Evolutionary conservation across 2,329 filamentous ascomycete genomes (phyloP), one percentile per base, ranked within the genome.

Genomic region (Trichoderma koningiopsis): DNA sequence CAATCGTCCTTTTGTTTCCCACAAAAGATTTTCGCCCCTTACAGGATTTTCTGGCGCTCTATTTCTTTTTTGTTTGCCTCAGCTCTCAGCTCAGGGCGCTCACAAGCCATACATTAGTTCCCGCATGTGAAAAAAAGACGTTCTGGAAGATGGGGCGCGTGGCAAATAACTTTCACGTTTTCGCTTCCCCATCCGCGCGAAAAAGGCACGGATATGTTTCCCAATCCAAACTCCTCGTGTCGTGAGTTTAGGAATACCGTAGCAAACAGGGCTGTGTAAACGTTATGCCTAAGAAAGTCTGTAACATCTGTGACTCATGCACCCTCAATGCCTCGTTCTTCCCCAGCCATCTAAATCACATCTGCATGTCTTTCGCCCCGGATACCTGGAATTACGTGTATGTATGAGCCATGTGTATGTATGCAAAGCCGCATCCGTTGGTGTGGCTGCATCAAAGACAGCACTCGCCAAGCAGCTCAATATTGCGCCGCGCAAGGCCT

Each of bases 241-340:
- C 24, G 58, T 37, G 27, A 24, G 27, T 33, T 61, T 31, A 6
- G 37, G 40, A 61, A 35, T 35, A 35, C 10, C 11, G 4, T 24
- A 49, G 40, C 59, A 62, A 37, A 24, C 13, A 37, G 60, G 40
- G 60, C 60, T 53, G 60, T 63, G 60, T 53, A 63, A 35, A 35
- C 16, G 40, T 43, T 43, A n/a, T 19, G 40, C 19, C 6, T 4
- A 27, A 43, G 2, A 8, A n/a, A 55, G 27, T 49, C 19, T 49
- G 14, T 27, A 55, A 55, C 27, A 3, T 35, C 47, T 63, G 47
- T 63, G 60, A 63, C 60, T 63, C 60, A 63, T 16, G 47, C 47
- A 24, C 19, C 52, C 47, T 11, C 47, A 19, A 53, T 22, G 29
- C 47, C 40, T 31, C 8, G 47, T 24, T 22, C 33, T 47, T 31